A percentile compares a stretch with the other conserved stretches of the same genome.
These are phyloP conservation scores for Tricholoma furcatifolium DNA, from an alignment of 768 basidiomycete genomes.

Conservation along the genomic window DNA sequence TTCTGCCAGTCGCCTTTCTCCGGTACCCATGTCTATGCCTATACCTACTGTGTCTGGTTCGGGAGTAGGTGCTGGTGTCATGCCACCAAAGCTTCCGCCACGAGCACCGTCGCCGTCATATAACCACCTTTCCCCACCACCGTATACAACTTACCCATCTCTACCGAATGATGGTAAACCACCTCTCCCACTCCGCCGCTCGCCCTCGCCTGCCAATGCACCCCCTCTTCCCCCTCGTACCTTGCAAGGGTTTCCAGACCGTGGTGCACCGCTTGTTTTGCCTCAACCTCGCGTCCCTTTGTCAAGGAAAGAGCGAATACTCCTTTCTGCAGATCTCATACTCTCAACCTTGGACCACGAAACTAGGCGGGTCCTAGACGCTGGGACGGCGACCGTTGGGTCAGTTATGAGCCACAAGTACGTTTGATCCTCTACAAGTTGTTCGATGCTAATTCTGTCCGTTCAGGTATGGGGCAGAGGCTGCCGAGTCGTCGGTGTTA, in stretches of 20 bases:
- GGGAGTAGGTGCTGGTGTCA: too few relatives aligned
- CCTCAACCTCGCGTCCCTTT: constrained; percentile 27
- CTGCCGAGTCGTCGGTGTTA: constrained; percentile 55
- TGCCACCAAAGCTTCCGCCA: constrained; percentile 19
- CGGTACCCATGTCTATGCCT: background rate
- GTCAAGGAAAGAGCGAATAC: constrained; percentile 43
- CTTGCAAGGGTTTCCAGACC: constrained; percentile 8
- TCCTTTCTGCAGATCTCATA: constrained; percentile 67
- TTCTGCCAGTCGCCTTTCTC: constrained; percentile 8
- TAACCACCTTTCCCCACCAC: constrained; percentile 19
- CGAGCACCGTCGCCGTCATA: constrained; percentile 16
- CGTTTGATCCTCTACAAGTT: constrained; percentile 14
- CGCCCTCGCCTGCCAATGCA: constrained; percentile 22
- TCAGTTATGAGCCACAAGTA: constrained; percentile 57
- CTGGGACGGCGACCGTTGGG: constrained; percentile 45
- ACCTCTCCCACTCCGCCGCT: constrained; percentile 30
- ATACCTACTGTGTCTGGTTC: background rate
- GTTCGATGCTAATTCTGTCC: constrained; percentile 1
- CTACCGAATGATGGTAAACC: constrained; percentile 21
- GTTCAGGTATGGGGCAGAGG: constrained; percentile 59
- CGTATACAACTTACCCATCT: constrained; percentile 11
- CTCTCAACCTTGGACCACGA: constrained; percentile 64
- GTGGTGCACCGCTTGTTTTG: background rate
- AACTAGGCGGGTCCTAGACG: constrained; percentile 49
- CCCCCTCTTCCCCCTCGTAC: constrained; percentile 36